Base-by-base conservation (phyloP, 2,329 filamentous ascomycete species). In the Fusarium albidum region DNA sequence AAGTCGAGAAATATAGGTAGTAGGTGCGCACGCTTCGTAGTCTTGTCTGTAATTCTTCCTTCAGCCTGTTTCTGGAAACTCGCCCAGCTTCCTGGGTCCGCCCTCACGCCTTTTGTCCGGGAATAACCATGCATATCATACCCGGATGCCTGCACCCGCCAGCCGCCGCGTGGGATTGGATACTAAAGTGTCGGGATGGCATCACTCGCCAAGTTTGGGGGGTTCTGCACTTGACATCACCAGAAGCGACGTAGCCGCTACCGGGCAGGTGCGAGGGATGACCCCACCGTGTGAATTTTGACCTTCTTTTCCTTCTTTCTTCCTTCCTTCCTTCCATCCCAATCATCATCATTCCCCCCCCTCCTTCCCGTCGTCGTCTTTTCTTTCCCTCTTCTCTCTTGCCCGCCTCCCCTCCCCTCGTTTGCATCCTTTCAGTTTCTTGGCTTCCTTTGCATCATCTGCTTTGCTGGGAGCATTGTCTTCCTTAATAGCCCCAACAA, bases 131-230 rank as follows among this genome's bases (percentile, higher is more conserved):
- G 38, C 52, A 42, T 28, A 38, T 43, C 37, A 51, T 51, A 37
- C 32, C n/a, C 29, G 31, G 39, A 35, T 34, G 29, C 37, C 21
- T 41, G 34, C 15, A 29, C 21, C 34, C 28, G 39, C n/a, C 37
- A 31, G n/a, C 55, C 6, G 31, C 49, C 33, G 25, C 42, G n/a
- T 35, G 46, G 26, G 53, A 60, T 60, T 62, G 59, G 59, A 45
- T 35, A 29, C 29, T 26, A 42, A 59, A 57, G 52, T 57, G 18
- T 59, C 59, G 43, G 49, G 34, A 47, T 62, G 48, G 44, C 58
- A 61, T 62, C 58, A 46, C 55, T 42, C 15, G 29, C 33, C 31
- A 44, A 34, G 14, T 12, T 27, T 29, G 27, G 21, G 39, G 13
- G 17, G 21, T 21, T 21, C 7, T 5, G 7, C 7, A 21, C 14